Evolutionary conservation across 2,329 filamentous ascomycete species (phyloP).

Genomic region (Fusarium sterilihyphosum): DNA sequence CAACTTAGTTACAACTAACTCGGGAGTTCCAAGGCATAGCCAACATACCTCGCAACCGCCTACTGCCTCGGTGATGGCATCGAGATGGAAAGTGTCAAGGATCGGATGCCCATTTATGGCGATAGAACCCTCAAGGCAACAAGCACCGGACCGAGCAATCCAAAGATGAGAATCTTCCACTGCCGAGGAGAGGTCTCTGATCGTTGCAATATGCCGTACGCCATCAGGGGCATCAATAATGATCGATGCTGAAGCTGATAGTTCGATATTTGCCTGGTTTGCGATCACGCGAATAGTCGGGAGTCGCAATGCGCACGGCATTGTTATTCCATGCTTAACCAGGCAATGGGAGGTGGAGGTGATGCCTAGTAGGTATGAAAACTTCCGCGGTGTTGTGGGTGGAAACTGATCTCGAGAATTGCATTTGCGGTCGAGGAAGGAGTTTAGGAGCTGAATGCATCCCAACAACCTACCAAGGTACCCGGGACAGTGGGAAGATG

Average conservation of each 20-base stretch:
- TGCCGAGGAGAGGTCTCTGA: conserved; percentile 38
- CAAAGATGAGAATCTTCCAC: conserved; percentile 44
- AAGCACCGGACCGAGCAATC: conserved; percentile 46
- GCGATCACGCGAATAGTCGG: conserved; percentile 39
- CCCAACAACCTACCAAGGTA: neutral
- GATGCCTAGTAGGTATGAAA: neutral
- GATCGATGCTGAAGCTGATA: conserved; percentile 42
- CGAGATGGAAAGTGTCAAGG: conserved; percentile 10
- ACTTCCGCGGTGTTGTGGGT: neutral
- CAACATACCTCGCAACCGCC: conserved; percentile 42
- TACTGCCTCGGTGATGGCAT: conserved; percentile 33
- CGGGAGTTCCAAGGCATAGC: too few relatives aligned
- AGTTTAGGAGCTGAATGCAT: neutral
- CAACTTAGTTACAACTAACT: neutral
- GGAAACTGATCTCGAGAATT: neutral
- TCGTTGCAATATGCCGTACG: conserved; percentile 14
- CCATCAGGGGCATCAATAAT: conserved; percentile 38
- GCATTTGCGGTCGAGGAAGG: neutral
- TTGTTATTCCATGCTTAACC: neutral
- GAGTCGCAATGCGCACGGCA: conserved; percentile 34
- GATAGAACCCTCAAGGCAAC: conserved; percentile 44
- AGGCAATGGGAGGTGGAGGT: neutral
- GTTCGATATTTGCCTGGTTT: conserved; percentile 35
- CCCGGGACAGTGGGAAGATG: neutral
- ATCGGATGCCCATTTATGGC: conserved; percentile 32